Evolutionary conservation across 768 basidiomycete species (phyloP).

Genomic region (Tubosaeta sp.): DNA sequence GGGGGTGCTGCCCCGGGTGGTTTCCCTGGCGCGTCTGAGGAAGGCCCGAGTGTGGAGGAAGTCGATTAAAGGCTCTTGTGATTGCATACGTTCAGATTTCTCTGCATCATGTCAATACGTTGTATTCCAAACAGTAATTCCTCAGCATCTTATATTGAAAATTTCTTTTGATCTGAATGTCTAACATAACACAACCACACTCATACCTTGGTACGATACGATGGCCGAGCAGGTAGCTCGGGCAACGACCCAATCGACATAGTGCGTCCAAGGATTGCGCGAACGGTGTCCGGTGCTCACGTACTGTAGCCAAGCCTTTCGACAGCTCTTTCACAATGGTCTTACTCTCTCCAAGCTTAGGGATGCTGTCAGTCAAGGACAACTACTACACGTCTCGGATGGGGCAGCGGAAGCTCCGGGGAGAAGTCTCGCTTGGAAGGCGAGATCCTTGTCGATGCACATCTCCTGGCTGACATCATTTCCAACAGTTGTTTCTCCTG

Average conservation of each 20-base stretch:
- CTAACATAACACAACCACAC: too few relatives aligned
- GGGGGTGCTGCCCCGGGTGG: constrained; percentile 66
- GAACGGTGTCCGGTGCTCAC: constrained; percentile 2
- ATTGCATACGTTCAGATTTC: constrained; percentile 22
- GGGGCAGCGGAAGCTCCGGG: constrained; percentile 52
- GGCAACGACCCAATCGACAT: constrained; percentile 19
- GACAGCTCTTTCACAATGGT: constrained; percentile 48
- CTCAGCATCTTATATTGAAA: constrained; percentile 27
- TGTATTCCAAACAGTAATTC: constrained; percentile 30
- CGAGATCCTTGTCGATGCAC: constrained; percentile 14
- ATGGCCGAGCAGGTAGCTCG: constrained; percentile 28
- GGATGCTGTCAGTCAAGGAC: constrained; percentile 61
- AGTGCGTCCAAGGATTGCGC: constrained; percentile 17
- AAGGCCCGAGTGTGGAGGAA: constrained; percentile 89
- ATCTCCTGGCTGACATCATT: constrained; percentile 17
- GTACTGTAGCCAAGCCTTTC: constrained; percentile 38
- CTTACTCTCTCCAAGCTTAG: constrained; percentile 58
- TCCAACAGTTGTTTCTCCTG: constrained; percentile 59
- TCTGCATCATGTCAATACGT: constrained; percentile 30
- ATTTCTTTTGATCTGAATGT: too few relatives aligned
- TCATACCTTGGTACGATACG: not conserved
- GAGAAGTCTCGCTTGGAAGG: constrained; percentile 88
- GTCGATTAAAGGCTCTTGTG: constrained; percentile 56
- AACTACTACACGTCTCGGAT: constrained; percentile 45
- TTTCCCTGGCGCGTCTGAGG: constrained; percentile 66